phyloP scores from a whole-genome alignment of 2,329 filamentous ascomycete genomes.

The Fusarium tanahbumbuense region DNA sequence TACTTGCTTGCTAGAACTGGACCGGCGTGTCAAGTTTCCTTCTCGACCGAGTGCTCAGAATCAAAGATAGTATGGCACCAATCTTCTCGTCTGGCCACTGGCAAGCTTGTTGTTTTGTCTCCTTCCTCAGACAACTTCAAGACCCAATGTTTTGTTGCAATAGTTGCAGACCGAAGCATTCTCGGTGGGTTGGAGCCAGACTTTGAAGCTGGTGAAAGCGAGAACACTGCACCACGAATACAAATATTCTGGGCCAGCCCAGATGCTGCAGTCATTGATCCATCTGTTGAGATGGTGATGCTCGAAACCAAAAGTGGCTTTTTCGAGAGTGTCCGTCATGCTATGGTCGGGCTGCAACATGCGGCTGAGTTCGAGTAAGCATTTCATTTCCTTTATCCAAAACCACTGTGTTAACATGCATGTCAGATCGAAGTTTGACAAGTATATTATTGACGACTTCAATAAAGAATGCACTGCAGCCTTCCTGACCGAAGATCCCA shows the following conservation, averaged over 20 bases:
- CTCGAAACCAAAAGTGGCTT: constrained; percentile 79
- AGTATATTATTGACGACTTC: constrained; percentile 68
- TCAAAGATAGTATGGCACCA: constrained; percentile 74
- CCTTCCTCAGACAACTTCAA: constrained; percentile 70
- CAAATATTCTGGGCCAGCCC: constrained; percentile 77
- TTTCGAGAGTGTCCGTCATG: constrained; percentile 81
- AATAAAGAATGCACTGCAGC: constrained; percentile 46
- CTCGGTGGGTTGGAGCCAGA: constrained; percentile 69
- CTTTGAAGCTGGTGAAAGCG: constrained; percentile 31
- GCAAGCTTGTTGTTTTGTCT: constrained; percentile 65
- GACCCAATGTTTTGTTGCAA: constrained; percentile 74
- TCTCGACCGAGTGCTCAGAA: constrained; percentile 73
- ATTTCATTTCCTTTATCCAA: constrained; percentile 36
- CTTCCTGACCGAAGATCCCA: constrained; percentile 44
- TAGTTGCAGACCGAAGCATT: constrained; percentile 77
- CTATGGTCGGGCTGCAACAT: constrained; percentile 77
- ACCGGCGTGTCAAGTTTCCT: constrained; percentile 74
- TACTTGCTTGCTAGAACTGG: constrained; percentile 73
- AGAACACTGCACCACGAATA: constrained; percentile 69
- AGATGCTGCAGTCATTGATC: constrained; percentile 73
- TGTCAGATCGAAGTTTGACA: constrained; percentile 67
- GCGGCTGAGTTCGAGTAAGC: constrained; percentile 64
- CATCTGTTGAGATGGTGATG: constrained; percentile 78
- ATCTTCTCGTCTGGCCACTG: constrained; percentile 63
- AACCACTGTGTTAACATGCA: not conserved